These are phyloP conservation scores for Boletus insuetus DNA, from an alignment of 768 basidiomycete genomes.

Conservation along the genomic window DNA sequence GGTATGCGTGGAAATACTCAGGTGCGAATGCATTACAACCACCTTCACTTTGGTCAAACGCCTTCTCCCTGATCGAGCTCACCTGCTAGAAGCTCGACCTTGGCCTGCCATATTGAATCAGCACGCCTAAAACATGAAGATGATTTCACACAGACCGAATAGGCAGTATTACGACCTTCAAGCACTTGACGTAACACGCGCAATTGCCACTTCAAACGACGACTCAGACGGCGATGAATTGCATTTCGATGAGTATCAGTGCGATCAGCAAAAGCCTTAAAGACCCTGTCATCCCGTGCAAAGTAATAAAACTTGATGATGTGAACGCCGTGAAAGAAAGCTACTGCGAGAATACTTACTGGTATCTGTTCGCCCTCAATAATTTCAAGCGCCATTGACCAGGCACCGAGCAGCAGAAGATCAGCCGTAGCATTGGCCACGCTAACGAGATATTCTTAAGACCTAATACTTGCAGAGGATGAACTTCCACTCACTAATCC, in stretches of 20 bases:
- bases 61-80: slow-evolving; percentile 67
- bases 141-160: slow-evolving; percentile 47
- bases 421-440: slow-evolving; percentile 90
- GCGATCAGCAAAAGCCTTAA: slow-evolving; percentile 59
- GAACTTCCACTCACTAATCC: slow-evolving; percentile 72
- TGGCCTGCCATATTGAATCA: slow-evolving; percentile 40
- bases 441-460: slow-evolving; percentile 36
- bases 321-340: neutral
- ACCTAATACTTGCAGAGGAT: neutral
- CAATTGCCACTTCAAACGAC: slow-evolving; percentile 70
- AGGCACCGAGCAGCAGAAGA: slow-evolving; percentile 76
- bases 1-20: neutral
- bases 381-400: slow-evolving; percentile 61
- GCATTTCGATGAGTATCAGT: slow-evolving; percentile 37
- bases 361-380: slow-evolving; percentile 69
- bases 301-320: slow-evolving; percentile 71
- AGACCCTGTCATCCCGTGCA: slow-evolving; percentile 87
- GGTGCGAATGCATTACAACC: neutral
- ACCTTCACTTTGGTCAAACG: slow-evolving; percentile 30
- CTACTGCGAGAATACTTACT: slow-evolving; percentile 40
- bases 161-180: slow-evolving; percentile 64
- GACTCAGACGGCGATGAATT: slow-evolving; percentile 48
- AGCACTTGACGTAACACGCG: slow-evolving; percentile 58
- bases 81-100: slow-evolving; percentile 58
- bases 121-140: neutral